Evolutionary conservation across 2,329 filamentous ascomycete genomes (phyloP).

Genomic region (Cryphonectria naterciae): DNA sequence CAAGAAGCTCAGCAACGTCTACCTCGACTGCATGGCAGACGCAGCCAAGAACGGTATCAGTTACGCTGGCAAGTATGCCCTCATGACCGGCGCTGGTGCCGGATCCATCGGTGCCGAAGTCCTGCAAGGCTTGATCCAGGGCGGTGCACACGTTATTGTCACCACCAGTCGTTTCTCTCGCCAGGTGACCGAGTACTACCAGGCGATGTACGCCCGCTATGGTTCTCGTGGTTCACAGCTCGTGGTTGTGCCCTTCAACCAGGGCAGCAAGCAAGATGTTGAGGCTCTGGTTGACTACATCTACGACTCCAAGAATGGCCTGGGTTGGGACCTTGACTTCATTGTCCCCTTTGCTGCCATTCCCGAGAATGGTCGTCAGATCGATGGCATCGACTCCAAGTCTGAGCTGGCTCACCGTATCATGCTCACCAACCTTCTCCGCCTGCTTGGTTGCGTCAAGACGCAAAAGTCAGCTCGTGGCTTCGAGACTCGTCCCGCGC

Average conservation of each 20-base stretch:
- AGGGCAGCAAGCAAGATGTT: slow-evolving; percentile 97
- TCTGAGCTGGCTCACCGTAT: slow-evolving; percentile 98
- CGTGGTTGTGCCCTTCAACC: slow-evolving; percentile 98
- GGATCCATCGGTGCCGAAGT: slow-evolving; percentile 98
- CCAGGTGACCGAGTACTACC: slow-evolving; percentile 98
- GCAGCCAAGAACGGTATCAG: slow-evolving; percentile 86
- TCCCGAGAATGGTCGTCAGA: slow-evolving; percentile 95
- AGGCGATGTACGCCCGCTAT: slow-evolving; percentile 95
- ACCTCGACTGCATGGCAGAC: slow-evolving; percentile 88
- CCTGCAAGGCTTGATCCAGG: slow-evolving; percentile 91
- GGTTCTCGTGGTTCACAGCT: slow-evolving; percentile 94
- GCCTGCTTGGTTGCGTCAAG: slow-evolving; percentile 89
- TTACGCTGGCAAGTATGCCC: slow-evolving; percentile 91
- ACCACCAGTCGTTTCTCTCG: slow-evolving; percentile 96
- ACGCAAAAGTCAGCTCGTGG: slow-evolving; percentile 83
- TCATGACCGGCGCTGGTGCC: slow-evolving; percentile 98
- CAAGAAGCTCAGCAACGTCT: slow-evolving; percentile 94
- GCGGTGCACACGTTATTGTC: slow-evolving; percentile 94
- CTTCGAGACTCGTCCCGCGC: slow-evolving; percentile 93
- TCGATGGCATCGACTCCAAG: slow-evolving; percentile 94
- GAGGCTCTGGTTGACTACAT: slow-evolving; percentile 95
- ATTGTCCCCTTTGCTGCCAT: slow-evolving; percentile 97
- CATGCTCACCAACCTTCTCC: slow-evolving; percentile 96
- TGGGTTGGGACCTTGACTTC: slow-evolving; percentile 97
- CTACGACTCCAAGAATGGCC: slow-evolving; percentile 92